Base-by-base conservation (phyloP, 2,329 filamentous ascomycete genomes). In the Setomelanomma holmii region DNA sequence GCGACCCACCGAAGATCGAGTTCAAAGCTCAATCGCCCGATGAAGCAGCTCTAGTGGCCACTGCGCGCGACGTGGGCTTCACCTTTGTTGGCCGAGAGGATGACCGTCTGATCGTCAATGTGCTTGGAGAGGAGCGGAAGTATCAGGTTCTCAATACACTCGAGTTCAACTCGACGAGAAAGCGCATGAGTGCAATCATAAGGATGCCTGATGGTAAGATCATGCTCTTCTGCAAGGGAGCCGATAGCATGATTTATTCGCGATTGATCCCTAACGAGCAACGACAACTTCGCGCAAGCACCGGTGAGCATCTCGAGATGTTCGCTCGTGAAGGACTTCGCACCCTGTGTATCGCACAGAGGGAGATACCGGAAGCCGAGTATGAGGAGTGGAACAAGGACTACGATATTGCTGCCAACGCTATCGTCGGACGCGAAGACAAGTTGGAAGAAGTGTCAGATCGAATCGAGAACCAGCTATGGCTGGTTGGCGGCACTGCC, bases 11-110 rank as follows among this genome's bases (percentile, higher is more conserved):
- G 0, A 90, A 84, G 74, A 95, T 99, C 67, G 84, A 93, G 22
- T 99, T 97, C 83, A 98, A 96, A 78, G 95, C 95, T 0, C 95
- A 99, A 71, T 98, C 93, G 35, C 95, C 95, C 1, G 95, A 99
- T 68, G 95, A 99, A 76, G 92, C 95, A 47, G 95, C 95, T 11
- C 81, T 99, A 12, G 95, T 99, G 6, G 86, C 93, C 16, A 98
- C 96, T 21, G 95, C 96, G 55, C 89, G 93, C 51, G 96, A 99
- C 66, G 91, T 93, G 78, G 95, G 95, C 4, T 98, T 96, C 69
- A 96, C 92, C 1, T 91, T 98, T 5, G 83, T 98, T 11, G 91
- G 92, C 20, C 85, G 88, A 55, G 86, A 89, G 2, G 83, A 86
- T 33, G 90, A 96, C 56, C 90, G 91, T 45, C 89, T 99, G 57